Evolutionary conservation across 2,329 filamentous ascomycete species (phyloP), one percentile per base, ranked within the genome.

Genomic region (Tothia fuscella): DNA sequence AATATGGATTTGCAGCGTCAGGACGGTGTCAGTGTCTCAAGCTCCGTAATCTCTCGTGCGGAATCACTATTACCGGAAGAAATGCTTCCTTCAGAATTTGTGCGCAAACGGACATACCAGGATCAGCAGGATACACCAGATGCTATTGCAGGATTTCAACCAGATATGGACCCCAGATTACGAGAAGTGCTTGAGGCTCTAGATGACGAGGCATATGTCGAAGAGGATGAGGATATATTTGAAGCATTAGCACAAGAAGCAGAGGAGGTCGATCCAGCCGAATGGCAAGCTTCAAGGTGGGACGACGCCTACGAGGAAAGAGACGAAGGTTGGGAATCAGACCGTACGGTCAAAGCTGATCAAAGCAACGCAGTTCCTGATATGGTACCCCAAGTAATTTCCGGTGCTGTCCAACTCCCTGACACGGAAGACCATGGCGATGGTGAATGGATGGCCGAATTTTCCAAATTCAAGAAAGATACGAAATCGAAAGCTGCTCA

Each of bases 181-280:
- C 75, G 91, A 34, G 91, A 98, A 60, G 87, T 88, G 4, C 65
- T 98, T 19, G 88, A 95, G 62, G 91, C 91, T 9, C 66, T 98
- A 22, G 91, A 98, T 37, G 91, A 98, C 54, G 91, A 98, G 19
- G 89, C 82, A 2, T 98, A 86, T 56, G 88, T 98, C 2, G 89
- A 89, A 26, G 71, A 74, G 21, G 77, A 79, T 19, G 84, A 91
- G n/a, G 83, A 91, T 21, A 64, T 96, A 39, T 96, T 98, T 60
- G 76, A 74, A 33, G 63, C 80, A 49, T 64, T 93, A 33, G 76
- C 84, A 16, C 67, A 73, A 53, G 77, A 82, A 43, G 78, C 76
- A 0, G 67, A 73, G 24, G 88, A 93, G 59, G 64, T 93, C 14
- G 79, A 86, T n/a, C 69, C 78, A 24, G 72, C 78, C 34, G 86